These are phyloP conservation scores for Trebouxia sp. DNA, from an alignment of 139 green algal genomes.

Conservation along the genomic window DNA sequence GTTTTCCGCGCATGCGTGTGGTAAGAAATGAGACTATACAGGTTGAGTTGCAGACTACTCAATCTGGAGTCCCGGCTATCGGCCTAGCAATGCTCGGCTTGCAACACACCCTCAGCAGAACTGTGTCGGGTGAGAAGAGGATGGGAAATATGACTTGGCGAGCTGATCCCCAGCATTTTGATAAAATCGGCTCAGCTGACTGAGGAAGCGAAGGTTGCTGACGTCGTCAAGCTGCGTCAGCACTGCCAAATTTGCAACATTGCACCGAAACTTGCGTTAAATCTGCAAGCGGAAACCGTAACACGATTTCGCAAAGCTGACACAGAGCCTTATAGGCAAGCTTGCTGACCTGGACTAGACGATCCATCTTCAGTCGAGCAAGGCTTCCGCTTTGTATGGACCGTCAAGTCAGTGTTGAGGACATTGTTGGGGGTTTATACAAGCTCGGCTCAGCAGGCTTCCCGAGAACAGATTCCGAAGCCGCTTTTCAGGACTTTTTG, in stretches of 20 bases:
- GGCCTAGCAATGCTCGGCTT: no score
- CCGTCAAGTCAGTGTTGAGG: slow-evolving; percentile 48
- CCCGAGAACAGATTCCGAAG: slow-evolving; percentile 57
- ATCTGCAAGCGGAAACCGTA: neutral
- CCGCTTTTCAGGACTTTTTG: slow-evolving; percentile 72
- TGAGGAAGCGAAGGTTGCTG: no score
- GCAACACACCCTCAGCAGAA: no score
- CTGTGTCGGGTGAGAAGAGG: no score
- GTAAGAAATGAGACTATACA: no score
- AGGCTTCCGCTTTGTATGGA: slow-evolving; percentile 41
- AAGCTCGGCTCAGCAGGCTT: slow-evolving; percentile 45
- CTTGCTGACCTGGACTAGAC: slow-evolving; percentile 17
- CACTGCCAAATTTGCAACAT: neutral
- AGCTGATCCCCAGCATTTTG: no score
- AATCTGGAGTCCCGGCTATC: no score
- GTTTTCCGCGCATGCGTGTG: no score
- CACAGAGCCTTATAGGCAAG: neutral
- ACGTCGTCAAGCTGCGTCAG: slow-evolving; percentile 8
- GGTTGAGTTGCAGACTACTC: no score
- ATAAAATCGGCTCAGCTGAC: no score
- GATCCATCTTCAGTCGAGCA: slow-evolving; percentile 20
- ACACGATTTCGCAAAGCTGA: neutral
- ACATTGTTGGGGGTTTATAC: slow-evolving; percentile 54
- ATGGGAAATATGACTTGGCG: no score
- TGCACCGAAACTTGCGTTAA: slow-evolving; percentile 3